Evolutionary conservation across 2,329 filamentous ascomycete genomes (phyloP), one percentile per base, ranked within the genome.

Genomic region (Chaetomium strumarium): DNA sequence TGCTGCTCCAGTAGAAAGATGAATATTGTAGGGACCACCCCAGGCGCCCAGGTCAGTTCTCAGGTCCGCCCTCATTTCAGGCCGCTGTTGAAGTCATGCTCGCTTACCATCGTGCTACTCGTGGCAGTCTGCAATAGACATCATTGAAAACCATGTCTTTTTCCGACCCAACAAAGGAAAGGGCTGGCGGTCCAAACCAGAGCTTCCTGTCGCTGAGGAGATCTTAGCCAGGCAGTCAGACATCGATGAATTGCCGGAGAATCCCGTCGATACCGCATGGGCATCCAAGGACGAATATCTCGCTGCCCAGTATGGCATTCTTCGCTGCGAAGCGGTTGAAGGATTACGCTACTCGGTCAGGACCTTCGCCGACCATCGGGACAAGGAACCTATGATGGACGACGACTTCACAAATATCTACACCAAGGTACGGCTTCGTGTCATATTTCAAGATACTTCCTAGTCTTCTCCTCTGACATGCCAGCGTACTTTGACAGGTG

Each of bases 291-390:
- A 81, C 1, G 72, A 76, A 0, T 96, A 95, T 53, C 72, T 96
- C 0, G 72, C 80, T 31, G 78, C 81, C 0, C 88, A 95, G 46
- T 95, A 93, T 63, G 74, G 81, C 3, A 77, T 96, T 1, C 74
- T 90, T 8, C 78, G 90, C 2, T 86, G 90, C 62, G 90, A 96
- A 63, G 80, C 83, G 0, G 72, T 88, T 3, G 79, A 85, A 12
- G 78, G 84, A 1, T 73, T 96, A 0, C 79, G 90, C 7, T 76
- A 81, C 56, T 83, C 87, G 0, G 77, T 95, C 1, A 69, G 72
- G 0, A 68, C 75, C 12, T 77, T 86, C 50, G 76, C 84, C 0
- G 56, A 63, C 0, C 17, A 43, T 3, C 37, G 40, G 17, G 33
- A 36, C n/a, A 40, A n/a, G 11, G 43, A 43, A 5, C 36, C 47